Evolutionary conservation across 2,329 filamentous ascomycete species (phyloP).

Genomic region (Aspergillus spinulosporus): DNA sequence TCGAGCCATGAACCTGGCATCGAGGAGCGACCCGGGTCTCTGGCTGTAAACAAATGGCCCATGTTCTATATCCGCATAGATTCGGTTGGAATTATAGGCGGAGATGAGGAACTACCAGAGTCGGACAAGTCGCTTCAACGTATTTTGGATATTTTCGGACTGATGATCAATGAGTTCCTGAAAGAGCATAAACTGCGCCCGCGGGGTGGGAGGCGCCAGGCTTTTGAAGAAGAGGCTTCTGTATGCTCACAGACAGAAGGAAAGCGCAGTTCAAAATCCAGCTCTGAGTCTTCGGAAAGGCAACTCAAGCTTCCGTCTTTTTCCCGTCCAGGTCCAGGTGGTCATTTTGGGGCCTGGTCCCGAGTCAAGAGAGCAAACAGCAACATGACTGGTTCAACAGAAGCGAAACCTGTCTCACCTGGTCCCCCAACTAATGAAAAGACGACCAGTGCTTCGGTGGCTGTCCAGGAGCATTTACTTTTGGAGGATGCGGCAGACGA

Average conservation of each 20-base stretch:
- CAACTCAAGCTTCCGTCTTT: constrained; percentile 35
- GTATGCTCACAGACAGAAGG: too few species aligned
- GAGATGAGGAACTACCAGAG: constrained; percentile 43
- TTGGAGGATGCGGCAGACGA: not conserved
- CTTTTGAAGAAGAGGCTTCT: not conserved
- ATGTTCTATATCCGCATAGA: constrained; percentile 79
- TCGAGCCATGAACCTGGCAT: constrained; percentile 19
- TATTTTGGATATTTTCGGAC: constrained; percentile 65
- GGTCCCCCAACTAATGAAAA: not conserved
- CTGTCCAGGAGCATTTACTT: not conserved
- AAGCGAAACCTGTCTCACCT: not conserved
- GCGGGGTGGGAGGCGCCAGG: constrained; percentile 28
- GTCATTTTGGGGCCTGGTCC: constrained; percentile 42
- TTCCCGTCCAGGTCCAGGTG: constrained; percentile 18
- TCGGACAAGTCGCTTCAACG: constrained; percentile 52
- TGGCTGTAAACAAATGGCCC: constrained; percentile 74
- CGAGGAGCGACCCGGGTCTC: constrained; percentile 35
- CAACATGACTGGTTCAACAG: not conserved
- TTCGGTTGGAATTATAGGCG: constrained; percentile 37
- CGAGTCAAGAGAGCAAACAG: constrained; percentile 41
- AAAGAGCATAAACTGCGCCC: constrained; percentile 69
- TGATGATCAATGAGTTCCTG: constrained; percentile 72
- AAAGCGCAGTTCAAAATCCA: not conserved
- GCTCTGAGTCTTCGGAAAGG: constrained; percentile 24
- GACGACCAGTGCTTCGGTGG: not conserved